A percentile compares a stretch with the other conserved stretches of the same genome.
These are phyloP conservation scores for Scutellaria baicalensis DNA, from an alignment of 257 asterid species.

Conservation along the genomic window DNA sequence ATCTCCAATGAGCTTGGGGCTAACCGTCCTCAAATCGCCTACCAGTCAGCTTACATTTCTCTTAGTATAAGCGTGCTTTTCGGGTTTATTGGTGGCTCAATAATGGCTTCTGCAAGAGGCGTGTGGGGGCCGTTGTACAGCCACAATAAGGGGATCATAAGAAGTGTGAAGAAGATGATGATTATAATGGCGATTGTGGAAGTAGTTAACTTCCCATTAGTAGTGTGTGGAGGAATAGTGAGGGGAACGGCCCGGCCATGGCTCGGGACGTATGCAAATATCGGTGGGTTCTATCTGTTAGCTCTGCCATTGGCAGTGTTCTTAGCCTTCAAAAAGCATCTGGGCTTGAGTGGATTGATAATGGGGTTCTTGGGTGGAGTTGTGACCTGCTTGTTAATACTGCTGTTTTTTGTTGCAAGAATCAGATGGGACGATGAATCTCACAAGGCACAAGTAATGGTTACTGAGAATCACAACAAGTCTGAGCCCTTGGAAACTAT, in stretches of 20 bases:
- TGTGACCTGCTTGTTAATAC: constrained; percentile 44
- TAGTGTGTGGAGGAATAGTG: constrained; percentile 82
- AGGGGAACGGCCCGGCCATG: constrained; percentile 85
- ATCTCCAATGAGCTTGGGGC: constrained; percentile 85
- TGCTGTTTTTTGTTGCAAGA: constrained; percentile 47
- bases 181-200: constrained; percentile 56
- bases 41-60: constrained; percentile 33
- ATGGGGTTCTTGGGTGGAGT: constrained; percentile 64
- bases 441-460: constrained; percentile 32
- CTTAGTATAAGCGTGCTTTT: constrained; percentile 16
- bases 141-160: constrained; percentile 36
- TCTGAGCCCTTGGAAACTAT: background rate
- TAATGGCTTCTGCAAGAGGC: constrained; percentile 45
- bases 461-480: background rate
- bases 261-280: constrained; percentile 66
- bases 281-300: constrained; percentile 62
- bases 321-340: constrained; percentile 43
- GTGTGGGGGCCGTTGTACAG: constrained; percentile 67
- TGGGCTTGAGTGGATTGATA: constrained; percentile 72
- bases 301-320: constrained; percentile 63
- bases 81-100: constrained; percentile 46
- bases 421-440: constrained; percentile 75
- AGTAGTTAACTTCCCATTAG: constrained; percentile 67
- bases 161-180: constrained; percentile 46
- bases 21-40: constrained; percentile 25